Evolutionary conservation across 1,284 basidiomycete genomes (phyloP).

Genomic region (Abortiporus biennis): DNA sequence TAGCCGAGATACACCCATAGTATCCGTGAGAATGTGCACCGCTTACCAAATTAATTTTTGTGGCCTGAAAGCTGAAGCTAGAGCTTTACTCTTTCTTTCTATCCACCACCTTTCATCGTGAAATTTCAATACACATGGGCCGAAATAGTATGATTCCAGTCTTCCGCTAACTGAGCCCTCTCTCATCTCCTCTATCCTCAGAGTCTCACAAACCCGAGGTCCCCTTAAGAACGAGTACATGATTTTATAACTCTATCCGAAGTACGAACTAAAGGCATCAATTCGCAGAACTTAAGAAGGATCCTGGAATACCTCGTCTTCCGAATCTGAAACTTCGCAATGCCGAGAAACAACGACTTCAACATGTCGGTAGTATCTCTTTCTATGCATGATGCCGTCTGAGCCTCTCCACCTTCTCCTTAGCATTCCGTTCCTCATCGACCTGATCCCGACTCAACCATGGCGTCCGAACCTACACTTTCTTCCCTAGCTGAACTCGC

Average conservation of each 20-base stretch:
- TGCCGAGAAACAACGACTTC: conserved; percentile 43
- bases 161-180: not conserved
- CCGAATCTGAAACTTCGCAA: conserved; percentile 61
- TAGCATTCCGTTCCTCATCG: conserved; percentile 16
- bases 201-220: conserved; percentile 41
- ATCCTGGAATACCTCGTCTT: conserved; percentile 75
- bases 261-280: conserved; percentile 1
- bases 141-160: conserved; percentile 46
- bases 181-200: conserved; percentile 14
- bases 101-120: too few relatives aligned
- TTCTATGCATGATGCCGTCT: conserved; percentile 2
- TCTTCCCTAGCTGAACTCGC: conserved; percentile 50
- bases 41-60: too few relatives aligned
- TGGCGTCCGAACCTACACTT: conserved; percentile 70
- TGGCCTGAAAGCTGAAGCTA: too few relatives aligned
- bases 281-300: conserved; percentile 67
- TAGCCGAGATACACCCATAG: too few relatives aligned
- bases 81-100: too few relatives aligned
- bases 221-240: conserved; percentile 51
- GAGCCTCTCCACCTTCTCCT: not conserved
- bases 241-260: not conserved
- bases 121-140: too few relatives aligned
- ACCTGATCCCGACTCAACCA: conserved; percentile 50
- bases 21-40: too few relatives aligned
- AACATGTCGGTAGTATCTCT: conserved; percentile 7